A percentile compares a stretch with the other conserved stretches of the same genome.
Evolutionary conservation across 2,329 filamentous ascomycete species (phyloP).

Genomic region (Aureobasidium lini): DNA sequence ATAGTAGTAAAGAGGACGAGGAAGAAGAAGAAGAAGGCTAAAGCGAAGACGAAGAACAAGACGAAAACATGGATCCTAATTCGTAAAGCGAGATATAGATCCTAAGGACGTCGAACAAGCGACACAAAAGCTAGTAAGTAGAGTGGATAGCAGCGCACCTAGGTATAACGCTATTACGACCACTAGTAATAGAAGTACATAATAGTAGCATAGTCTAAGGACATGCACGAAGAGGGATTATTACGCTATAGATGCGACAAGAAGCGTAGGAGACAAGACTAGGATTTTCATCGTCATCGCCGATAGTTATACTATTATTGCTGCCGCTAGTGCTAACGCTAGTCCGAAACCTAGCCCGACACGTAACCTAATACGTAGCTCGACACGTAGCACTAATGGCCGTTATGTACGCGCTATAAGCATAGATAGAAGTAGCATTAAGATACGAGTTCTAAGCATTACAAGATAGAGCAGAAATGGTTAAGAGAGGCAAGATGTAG

Average conservation of each 20-base stretch:
- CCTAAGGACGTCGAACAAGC: not conserved
- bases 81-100: not conserved
- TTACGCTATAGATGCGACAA: not conserved
- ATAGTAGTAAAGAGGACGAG: no score
- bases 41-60: not conserved
- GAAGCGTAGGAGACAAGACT: not conserved
- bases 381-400: no score
- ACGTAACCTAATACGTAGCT: no score
- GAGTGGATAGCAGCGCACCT: not conserved
- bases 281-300: not conserved
- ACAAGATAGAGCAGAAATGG: not conserved
- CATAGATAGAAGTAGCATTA: not conserved
- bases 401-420: not conserved
- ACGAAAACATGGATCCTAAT: not conserved
- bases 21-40: not conserved
- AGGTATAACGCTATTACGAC: not conserved
- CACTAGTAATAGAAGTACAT: not conserved
- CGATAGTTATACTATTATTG: not conserved
- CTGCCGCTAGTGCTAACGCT: not conserved
- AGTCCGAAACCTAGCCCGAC: no score
- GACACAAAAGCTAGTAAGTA: not conserved
- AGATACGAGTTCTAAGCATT: not conserved
- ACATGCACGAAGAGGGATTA: not conserved
- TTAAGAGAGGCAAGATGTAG: not conserved
- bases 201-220: not conserved